Conservation (phyloP, 1,284 basidiomycete species). For the Trichosporon faecale region DNA sequence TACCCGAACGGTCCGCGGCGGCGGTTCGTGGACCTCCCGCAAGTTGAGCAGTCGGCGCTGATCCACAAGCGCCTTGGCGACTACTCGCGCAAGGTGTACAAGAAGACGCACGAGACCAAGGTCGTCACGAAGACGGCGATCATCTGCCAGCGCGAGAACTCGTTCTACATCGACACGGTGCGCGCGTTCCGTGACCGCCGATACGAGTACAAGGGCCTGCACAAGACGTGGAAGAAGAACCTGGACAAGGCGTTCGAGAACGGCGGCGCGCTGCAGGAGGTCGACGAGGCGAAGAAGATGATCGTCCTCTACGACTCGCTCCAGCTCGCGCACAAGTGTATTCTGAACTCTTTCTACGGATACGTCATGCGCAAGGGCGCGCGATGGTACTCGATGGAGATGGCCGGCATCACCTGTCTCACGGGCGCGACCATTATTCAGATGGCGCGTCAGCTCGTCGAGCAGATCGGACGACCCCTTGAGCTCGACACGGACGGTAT, state of each 20-base stretch:
- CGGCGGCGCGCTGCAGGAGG: slow-evolving; percentile 71
- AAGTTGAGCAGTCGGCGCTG: slow-evolving; percentile 82
- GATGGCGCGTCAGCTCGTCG: slow-evolving; percentile 97
- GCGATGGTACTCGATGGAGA: slow-evolving; percentile 99
- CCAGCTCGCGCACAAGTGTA: slow-evolving; percentile 99
- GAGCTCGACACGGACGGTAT: slow-evolving; percentile 99
- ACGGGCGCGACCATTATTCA: slow-evolving; percentile 99
- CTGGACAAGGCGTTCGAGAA: slow-evolving; percentile 71
- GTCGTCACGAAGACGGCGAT: slow-evolving; percentile 92
- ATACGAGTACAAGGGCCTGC: slow-evolving; percentile 98
- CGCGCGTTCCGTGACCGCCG: slow-evolving; percentile 95
- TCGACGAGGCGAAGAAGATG: slow-evolving; percentile 98
- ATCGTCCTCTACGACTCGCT: slow-evolving; percentile 99
- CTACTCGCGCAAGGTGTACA: slow-evolving; percentile 98
- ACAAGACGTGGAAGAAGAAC: slow-evolving; percentile 99
- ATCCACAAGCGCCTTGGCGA: slow-evolving; percentile 96
- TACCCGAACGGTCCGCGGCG: slow-evolving; percentile 69
- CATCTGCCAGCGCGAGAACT: slow-evolving; percentile 97
- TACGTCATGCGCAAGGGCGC: slow-evolving; percentile 99
- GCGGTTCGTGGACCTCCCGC: slow-evolving; percentile 79
- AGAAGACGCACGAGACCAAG: slow-evolving; percentile 98
- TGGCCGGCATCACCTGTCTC: slow-evolving; percentile 98
- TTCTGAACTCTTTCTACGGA: slow-evolving; percentile 99
- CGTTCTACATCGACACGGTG: slow-evolving; percentile 99
- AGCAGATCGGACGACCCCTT: slow-evolving; percentile 93